Evolutionary conservation across 2,329 filamentous ascomycete genomes (phyloP).

Genomic region (Neocucurbitaria cava): DNA sequence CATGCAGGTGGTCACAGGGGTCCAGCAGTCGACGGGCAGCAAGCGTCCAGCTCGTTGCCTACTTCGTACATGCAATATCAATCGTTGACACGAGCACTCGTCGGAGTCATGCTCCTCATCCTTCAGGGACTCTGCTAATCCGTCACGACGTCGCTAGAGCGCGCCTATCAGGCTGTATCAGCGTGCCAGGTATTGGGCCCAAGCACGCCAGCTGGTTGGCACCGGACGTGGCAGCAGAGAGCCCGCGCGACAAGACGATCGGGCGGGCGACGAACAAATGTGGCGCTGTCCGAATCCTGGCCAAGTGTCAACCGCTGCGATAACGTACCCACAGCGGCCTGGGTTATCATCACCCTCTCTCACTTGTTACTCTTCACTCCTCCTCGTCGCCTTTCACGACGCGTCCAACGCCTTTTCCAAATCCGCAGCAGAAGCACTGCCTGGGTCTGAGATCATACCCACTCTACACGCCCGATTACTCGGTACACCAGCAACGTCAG

Average conservation of each 20-base stretch:
- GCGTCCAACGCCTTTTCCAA: neutral
- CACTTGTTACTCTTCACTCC: slow-evolving; percentile 14
- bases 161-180: slow-evolving; percentile 22
- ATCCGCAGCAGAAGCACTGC: slow-evolving; percentile 6
- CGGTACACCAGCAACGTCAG: slow-evolving; percentile 37
- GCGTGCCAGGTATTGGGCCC: slow-evolving; percentile 9
- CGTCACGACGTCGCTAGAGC: slow-evolving; percentile 4
- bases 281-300: slow-evolving; percentile 21
- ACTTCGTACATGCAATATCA: slow-evolving; percentile 2
- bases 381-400: slow-evolving; percentile 15
- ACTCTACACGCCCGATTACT: slow-evolving; percentile 28
- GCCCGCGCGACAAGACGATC: slow-evolving; percentile 26
- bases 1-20: slow-evolving; percentile 20
- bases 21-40: neutral
- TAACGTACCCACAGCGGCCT: slow-evolving; percentile 29
- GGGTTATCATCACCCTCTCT: slow-evolving; percentile 14
- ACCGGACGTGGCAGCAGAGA: slow-evolving; percentile 20
- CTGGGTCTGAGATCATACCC: slow-evolving; percentile 23
- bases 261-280: slow-evolving; percentile 17
- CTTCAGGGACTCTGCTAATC: neutral
- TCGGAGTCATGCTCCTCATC: neutral
- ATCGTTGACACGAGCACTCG: neutral
- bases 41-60: slow-evolving; percentile 1
- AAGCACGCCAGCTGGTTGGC: slow-evolving; percentile 17
- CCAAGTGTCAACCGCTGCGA: slow-evolving; percentile 30